These are phyloP conservation scores for Trichoderma gamsii DNA, from an alignment of 495 filamentous ascomycete species.

Conservation along the genomic window DNA sequence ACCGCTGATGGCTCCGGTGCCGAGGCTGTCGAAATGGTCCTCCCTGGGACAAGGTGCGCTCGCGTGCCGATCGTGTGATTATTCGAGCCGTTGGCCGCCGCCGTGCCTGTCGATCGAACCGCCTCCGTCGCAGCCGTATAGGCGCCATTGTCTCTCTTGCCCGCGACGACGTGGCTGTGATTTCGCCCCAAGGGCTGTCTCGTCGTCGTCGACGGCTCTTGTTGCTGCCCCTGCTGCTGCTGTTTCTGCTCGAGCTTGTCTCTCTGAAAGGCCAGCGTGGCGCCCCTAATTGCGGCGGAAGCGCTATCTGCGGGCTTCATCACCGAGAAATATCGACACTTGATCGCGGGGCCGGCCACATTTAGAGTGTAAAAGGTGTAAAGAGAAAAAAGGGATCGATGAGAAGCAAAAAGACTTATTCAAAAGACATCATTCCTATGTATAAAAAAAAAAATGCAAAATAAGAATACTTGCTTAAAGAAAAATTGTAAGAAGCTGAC, in stretches of 20 bases:
- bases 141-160: conserved; percentile 35
- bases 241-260: conserved; percentile 17
- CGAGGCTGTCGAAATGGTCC: background rate
- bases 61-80: background rate
- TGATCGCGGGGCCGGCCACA: background rate
- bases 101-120: background rate
- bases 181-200: too few species aligned
- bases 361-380: background rate
- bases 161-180: conserved; percentile 5
- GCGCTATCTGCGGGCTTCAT: conserved; percentile 14
- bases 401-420: background rate
- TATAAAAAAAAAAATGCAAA: background rate
- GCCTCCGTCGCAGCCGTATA: conserved; percentile 40
- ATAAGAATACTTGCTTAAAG: too few species aligned
- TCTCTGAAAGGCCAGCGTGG: conserved; percentile 42
- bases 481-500: background rate
- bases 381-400: background rate
- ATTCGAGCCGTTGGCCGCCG: background rate
- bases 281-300: conserved; percentile 35
- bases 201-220: too few species aligned
- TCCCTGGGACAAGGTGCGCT: background rate
- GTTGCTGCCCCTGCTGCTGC: conserved; percentile 17
- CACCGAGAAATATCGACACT: background rate
- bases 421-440: background rate
- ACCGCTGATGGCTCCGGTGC: background rate